Conservation (phyloP, 768 basidiomycete genomes). For the Suillus subalutaceus region DNA sequence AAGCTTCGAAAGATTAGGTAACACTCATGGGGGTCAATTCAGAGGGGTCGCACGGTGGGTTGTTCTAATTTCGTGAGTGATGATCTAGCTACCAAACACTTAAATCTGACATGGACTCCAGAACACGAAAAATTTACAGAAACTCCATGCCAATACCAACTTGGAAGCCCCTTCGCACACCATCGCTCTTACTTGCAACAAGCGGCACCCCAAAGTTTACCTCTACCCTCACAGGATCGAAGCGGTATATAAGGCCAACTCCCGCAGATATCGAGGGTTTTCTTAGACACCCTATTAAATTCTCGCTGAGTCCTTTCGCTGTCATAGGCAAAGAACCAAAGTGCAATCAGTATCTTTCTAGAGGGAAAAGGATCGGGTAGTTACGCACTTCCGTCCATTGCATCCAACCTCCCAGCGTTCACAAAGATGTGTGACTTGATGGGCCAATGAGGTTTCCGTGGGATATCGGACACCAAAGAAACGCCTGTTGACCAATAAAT, state of each 20-base stretch:
- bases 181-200: slow-evolving; percentile 67
- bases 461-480: slow-evolving; percentile 76
- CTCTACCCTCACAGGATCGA: slow-evolving; percentile 85
- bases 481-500: slow-evolving; percentile 77
- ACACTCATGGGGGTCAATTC: not conserved
- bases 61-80: no score
- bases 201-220: slow-evolving; percentile 88
- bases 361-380: slow-evolving; percentile 2
- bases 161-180: slow-evolving; percentile 69
- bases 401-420: slow-evolving; percentile 78
- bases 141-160: slow-evolving; percentile 84
- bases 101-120: not conserved
- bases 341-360: slow-evolving; percentile 18
- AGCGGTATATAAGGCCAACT: slow-evolving; percentile 79
- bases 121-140: slow-evolving; percentile 40
- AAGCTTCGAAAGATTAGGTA: not conserved
- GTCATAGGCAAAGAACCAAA: slow-evolving; percentile 1
- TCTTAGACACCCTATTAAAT: slow-evolving; percentile 42
- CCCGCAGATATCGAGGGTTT: slow-evolving; percentile 80
- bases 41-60: not conserved
- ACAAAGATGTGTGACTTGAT: slow-evolving; percentile 79
- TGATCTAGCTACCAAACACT: not conserved
- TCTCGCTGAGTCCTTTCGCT: slow-evolving; percentile 44
- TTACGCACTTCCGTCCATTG: slow-evolving; percentile 56
- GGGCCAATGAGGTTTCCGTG: slow-evolving; percentile 79